These are phyloP conservation scores for Pueraria montana DNA, from an alignment of 306 rosid species.

Conservation along the genomic window DNA sequence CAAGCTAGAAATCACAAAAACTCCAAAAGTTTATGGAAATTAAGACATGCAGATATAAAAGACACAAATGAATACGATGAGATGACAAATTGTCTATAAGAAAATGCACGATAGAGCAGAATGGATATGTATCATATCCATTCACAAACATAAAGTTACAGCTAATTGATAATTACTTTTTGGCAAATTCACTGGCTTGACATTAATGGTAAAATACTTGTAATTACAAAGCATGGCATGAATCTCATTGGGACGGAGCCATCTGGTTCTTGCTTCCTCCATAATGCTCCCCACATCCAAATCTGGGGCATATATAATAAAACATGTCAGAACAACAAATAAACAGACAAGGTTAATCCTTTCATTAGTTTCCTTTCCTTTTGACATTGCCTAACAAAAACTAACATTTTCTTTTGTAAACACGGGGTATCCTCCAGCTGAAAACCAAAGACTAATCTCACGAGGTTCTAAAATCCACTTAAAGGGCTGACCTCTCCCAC, in stretches of 20 bases:
- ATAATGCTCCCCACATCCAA: conserved; percentile 71
- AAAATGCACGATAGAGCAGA: conserved; percentile 23
- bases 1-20: conserved; percentile 15
- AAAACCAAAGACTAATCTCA: not conserved
- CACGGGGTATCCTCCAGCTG: not conserved
- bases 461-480: not conserved
- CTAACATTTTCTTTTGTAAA: not conserved
- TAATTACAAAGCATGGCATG: conserved; percentile 85
- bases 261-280: conserved; percentile 85
- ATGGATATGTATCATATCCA: conserved; percentile 39
- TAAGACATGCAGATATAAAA: conserved; percentile 10
- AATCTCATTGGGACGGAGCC: conserved; percentile 99
- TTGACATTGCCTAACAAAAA: not conserved
- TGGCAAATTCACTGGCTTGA: conserved; percentile 91
- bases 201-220: conserved; percentile 78
- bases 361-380: conserved; percentile 12
- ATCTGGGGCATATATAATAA: conserved; percentile 61
- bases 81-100: conserved; percentile 13
- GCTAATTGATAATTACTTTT: conserved; percentile 66
- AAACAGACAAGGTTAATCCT: not conserved
- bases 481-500: not conserved
- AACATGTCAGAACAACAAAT: conserved; percentile 44
- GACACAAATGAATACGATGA: conserved; percentile 5
- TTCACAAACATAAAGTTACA: conserved; percentile 34
- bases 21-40: conserved; percentile 10